Evolutionary conservation across 768 basidiomycete genomes (phyloP), one percentile per base, ranked within the genome.

Genomic region (Boletus patriciae): DNA sequence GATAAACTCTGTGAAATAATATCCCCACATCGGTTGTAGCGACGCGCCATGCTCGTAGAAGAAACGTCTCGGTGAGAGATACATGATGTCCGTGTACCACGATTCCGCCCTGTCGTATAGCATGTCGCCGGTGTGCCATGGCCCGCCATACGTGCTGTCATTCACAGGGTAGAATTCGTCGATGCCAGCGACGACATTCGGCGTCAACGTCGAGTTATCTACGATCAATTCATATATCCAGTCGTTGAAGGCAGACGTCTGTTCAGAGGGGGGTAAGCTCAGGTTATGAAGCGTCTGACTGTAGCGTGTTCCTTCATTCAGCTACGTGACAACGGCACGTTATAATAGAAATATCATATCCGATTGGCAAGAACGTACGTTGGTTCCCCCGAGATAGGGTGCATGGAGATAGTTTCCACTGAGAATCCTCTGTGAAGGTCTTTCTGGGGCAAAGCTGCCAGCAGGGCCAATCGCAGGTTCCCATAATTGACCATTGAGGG

Each of bases 61-160:
- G 43, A 79, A 70, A 38, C 83, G 70, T 31, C 83, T 64, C 0
- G 81, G 75, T 0, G 78, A 74, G 33, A 85, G 70, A 65, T 76
- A 86, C 80, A 84, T 84, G 50, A 75, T 70, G 57, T 81, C 82
- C 1, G 80, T 81, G 59, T 85, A 86, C 80, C 81, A 86, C 0
- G 83, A 74, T 44, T 69, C 79, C 0, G 75, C 79, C 44, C 84
- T 68, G 61, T 86, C 84, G 52, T 82, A 86, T 8, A 86, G 70
- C 10, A 78, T 79, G 63, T 86, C 82, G 0, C 84, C 83, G 0
- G 82, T 86, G 54, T 80, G 78, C 71, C 83, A 85, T 0, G 78
- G 75, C 1, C 77, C 78, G 4, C 83, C 82, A 4, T 77, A 65
- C 3, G 73, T 63, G 3, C 77, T 70, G 49, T 81, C 78, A 48